These are phyloP conservation scores for Boletus pseudo-olivaceus DNA, from an alignment of 768 basidiomycete genomes.

Conservation along the genomic window DNA sequence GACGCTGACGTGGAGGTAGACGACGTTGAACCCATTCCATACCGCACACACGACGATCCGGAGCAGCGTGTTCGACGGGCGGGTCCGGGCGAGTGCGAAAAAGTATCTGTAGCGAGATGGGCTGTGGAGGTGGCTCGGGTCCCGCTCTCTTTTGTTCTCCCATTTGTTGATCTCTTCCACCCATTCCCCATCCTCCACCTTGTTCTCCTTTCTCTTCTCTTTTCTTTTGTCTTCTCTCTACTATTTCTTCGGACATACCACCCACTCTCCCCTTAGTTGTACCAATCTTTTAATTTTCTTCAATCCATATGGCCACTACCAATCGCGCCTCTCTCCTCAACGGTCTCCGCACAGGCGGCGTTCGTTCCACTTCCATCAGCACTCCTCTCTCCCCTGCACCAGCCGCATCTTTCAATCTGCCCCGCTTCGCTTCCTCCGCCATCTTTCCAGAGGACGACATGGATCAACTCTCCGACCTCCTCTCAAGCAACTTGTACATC, in stretches of 20 bases:
- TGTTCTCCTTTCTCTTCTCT: constrained; percentile 12
- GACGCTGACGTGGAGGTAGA: constrained; percentile 41
- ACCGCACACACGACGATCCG: constrained; percentile 82
- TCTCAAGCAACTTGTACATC: constrained; percentile 50
- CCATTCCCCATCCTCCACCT: not conserved
- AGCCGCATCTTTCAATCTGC: constrained; percentile 57
- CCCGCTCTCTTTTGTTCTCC: constrained; percentile 18
- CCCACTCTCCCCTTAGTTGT: constrained; percentile 8
- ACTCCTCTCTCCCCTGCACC: constrained; percentile 71
- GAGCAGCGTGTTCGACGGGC: constrained; percentile 75
- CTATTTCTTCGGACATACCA: constrained; percentile 6
- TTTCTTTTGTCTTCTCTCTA: constrained; percentile 9
- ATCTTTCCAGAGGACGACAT: constrained; percentile 51
- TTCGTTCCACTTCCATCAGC: constrained; percentile 62
- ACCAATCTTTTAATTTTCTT: constrained; percentile 22
- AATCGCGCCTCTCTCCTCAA: constrained; percentile 81
- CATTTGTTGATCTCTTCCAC: constrained; percentile 9
- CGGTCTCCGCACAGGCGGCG: constrained; percentile 87
- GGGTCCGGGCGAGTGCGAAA: constrained; percentile 83
- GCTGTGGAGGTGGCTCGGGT: constrained; percentile 18
- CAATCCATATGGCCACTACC: constrained; percentile 40
- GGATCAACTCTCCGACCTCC: constrained; percentile 58
- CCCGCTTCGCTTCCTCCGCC: constrained; percentile 46
- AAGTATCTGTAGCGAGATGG: constrained; percentile 55
- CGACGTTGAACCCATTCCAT: constrained; percentile 93